phyloP scores from a whole-genome alignment of 306 rosid species.

The Castanopsis chinensis region DNA sequence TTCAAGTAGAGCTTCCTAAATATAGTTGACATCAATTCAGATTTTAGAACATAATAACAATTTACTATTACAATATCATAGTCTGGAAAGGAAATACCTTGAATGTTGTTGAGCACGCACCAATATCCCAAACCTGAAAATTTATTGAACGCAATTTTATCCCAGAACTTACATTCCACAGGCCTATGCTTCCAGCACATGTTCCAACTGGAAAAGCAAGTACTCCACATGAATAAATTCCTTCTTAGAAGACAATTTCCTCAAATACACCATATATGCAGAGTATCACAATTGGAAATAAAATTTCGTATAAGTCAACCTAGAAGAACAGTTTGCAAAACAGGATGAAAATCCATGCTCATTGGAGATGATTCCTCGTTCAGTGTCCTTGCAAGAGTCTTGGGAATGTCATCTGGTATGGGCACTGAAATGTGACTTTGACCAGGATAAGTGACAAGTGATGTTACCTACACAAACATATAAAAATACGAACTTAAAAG shows the following conservation, averaged over 20 bases:
- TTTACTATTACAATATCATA: not conserved
- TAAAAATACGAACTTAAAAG: not conserved
- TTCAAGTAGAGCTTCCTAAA: slow-evolving; percentile 16
- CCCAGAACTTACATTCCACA: slow-evolving; percentile 13
- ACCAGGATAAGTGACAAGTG: not conserved
- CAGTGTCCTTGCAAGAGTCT: slow-evolving; percentile 21
- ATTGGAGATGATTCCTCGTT: slow-evolving; percentile 12
- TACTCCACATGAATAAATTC: not conserved
- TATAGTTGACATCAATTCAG: slow-evolving; percentile 6
- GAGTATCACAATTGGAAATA: not conserved
- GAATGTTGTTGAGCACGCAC: slow-evolving; percentile 1
- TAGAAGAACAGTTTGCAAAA: slow-evolving; percentile 12
- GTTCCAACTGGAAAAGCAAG: slow-evolving; percentile 31
- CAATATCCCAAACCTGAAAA: slow-evolving; percentile 1
- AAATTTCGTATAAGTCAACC: slow-evolving; percentile 18
- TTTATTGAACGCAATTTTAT: not conserved
- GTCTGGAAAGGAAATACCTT: slow-evolving; percentile 14
- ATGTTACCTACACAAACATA: slow-evolving; percentile 16
- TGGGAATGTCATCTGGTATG: not conserved
- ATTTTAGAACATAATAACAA: not conserved
- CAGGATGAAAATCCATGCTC: slow-evolving; percentile 36
- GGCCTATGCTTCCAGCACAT: slow-evolving; percentile 2
- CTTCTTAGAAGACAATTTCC: not conserved
- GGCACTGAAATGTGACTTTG: not conserved
- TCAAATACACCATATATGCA: not conserved